Conservation (phyloP, 2,329 filamentous ascomycete species). For the Gyromitra esculenta region DNA sequence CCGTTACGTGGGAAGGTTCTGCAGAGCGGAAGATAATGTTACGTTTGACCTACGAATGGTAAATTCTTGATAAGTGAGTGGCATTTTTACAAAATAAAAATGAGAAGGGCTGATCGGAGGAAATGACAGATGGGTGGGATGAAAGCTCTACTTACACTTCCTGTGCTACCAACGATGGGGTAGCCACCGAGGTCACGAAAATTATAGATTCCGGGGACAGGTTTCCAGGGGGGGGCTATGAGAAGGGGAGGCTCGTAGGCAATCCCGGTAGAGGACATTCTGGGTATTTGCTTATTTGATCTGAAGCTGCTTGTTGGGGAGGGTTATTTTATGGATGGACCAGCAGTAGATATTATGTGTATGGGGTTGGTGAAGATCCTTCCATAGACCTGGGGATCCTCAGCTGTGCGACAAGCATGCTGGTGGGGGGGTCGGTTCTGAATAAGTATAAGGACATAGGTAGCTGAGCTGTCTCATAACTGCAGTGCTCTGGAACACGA, state of each 20-base stretch:
- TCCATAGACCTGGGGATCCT: conserved; percentile 3
- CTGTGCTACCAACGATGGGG: conserved; percentile 59
- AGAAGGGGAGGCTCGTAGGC: conserved; percentile 8
- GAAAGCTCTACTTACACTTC: conserved; percentile 36
- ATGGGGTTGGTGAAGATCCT: not conserved
- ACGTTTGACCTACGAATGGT: conserved; percentile 62
- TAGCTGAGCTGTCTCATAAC: conserved; percentile 1
- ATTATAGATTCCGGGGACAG: conserved; percentile 71
- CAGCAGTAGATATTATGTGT: too few relatives aligned
- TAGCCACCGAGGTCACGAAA: conserved; percentile 75
- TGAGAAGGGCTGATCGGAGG: conserved; percentile 19
- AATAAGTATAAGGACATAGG: conserved; percentile 19
- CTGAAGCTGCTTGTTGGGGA: not conserved
- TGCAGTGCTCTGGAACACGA: not conserved
- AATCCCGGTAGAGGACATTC: conserved; percentile 12
- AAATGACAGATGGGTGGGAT: conserved; percentile 26
- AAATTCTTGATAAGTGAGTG: conserved; percentile 38
- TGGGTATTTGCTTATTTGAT: not conserved
- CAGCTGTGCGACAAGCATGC: not conserved
- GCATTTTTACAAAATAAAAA: conserved; percentile 17
- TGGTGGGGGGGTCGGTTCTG: not conserved
- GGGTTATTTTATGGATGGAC: not conserved
- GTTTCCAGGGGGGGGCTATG: conserved; percentile 59
- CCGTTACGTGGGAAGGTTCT: conserved; percentile 70
- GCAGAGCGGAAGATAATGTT: conserved; percentile 74